phyloP scores from a whole-genome alignment of 306 rosid genomes.

The Canavalia ensiformis region DNA sequence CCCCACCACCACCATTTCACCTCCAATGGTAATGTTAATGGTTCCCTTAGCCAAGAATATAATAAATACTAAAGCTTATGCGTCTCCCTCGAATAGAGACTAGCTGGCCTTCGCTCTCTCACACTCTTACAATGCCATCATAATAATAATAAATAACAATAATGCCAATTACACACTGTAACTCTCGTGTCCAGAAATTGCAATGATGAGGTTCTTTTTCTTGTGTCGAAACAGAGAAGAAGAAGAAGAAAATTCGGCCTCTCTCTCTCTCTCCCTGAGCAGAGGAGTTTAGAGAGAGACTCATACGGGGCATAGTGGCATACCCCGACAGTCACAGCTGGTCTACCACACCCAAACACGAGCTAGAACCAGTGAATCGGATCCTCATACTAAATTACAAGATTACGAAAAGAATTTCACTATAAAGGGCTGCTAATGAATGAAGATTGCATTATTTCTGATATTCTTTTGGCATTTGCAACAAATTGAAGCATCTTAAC shows the following conservation, averaged over 20 bases:
- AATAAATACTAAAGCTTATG: not conserved
- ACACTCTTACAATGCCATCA: not conserved
- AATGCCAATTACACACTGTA: not conserved
- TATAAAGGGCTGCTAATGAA: too few relatives aligned
- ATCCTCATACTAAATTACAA: too few relatives aligned
- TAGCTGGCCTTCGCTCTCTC: not conserved
- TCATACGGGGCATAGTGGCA: conserved; percentile 55
- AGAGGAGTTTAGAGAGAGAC: conserved; percentile 47
- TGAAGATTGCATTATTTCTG: too few relatives aligned
- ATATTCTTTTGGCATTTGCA: too few relatives aligned
- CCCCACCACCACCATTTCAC: not conserved
- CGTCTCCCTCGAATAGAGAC: not conserved
- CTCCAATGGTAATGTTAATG: not conserved
- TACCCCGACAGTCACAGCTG: conserved; percentile 70
- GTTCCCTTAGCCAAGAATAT: not conserved
- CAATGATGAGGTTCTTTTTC: conserved; percentile 23
- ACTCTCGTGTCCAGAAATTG: conserved; percentile 28
- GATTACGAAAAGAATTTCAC: too few relatives aligned
- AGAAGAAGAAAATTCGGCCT: conserved; percentile 29
- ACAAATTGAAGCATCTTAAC: too few relatives aligned
- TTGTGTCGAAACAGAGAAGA: not conserved
- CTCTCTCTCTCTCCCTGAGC: conserved; percentile 38
- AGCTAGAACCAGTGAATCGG: too few relatives aligned
- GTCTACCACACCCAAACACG: conserved; percentile 48
- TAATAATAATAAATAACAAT: not conserved